These are phyloP conservation scores for Didymellaceae sp. DNA, from an alignment of 2,329 filamentous ascomycete genomes.

Conservation along the genomic window DNA sequence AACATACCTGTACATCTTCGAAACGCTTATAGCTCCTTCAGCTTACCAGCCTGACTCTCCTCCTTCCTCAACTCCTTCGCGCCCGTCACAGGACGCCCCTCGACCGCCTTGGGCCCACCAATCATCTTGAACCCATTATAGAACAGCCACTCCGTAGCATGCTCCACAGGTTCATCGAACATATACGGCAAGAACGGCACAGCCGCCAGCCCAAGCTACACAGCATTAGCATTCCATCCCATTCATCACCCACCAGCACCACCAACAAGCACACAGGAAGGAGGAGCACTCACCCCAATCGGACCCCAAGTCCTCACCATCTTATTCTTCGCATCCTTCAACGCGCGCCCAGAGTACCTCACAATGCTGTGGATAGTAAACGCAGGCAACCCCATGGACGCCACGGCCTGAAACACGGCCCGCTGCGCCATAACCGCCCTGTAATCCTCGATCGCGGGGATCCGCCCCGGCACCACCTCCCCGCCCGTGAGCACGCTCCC, in stretches of 20 bases:
- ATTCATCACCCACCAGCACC: no score
- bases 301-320: conserved; percentile 83
- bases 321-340: conserved; percentile 82
- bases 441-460: conserved; percentile 85
- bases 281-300: conserved; percentile 73
- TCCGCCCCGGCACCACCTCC: conserved; percentile 48
- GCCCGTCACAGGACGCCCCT: conserved; percentile 47
- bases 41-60: conserved; percentile 42
- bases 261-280: no score
- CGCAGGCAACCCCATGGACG: conserved; percentile 91
- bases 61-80: conserved; percentile 46
- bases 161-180: conserved; percentile 92
- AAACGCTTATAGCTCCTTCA: conserved; percentile 50
- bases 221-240: no score
- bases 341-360: conserved; percentile 81
- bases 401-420: conserved; percentile 86
- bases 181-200: conserved; percentile 84
- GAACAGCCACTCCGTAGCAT: conserved; percentile 89
- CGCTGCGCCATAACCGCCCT: conserved; percentile 89
- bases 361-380: conserved; percentile 95
- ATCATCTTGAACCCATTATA: conserved; percentile 78
- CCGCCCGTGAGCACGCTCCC: conserved; percentile 31
- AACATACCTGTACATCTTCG: no score
- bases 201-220: conserved; percentile 65
- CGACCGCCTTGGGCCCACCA: conserved; percentile 68